Base-by-base conservation (phyloP, 768 basidiomycete genomes). In the Myochromella boudieri region DNA sequence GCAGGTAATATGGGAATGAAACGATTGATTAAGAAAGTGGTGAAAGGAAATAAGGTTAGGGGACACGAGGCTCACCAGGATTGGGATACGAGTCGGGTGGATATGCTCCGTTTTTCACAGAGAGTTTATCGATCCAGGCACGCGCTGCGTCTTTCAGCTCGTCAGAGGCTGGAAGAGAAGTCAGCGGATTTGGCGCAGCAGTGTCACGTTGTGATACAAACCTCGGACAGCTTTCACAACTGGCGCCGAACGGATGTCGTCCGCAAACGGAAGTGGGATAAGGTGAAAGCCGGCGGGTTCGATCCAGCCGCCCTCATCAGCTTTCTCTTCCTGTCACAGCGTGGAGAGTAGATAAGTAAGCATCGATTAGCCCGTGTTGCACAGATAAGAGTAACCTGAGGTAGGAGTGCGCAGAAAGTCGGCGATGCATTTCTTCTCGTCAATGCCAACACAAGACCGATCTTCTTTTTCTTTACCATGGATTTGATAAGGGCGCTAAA, bases 231-330 rank as follows among this genome's bases (percentile, higher is more conserved):
- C 84, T 44, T 80, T 73, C 15, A 84, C 79, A 9, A 93, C 66
- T 2, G 87, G 84, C 5, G 88, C 87, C 15, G 76, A 74, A 38
- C 97, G 82, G 39, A 98, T 87, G 57, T 99, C 97, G 60, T 99
- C 97, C 3, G 90, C 87, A 62, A 89, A 99, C 0, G 95, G 95
- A n/a, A 97, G 64, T 12, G 87, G 87, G 48, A 97, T 86, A 41
- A 98, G 72, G 64, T 98, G 94, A 58, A 98, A 88, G 4, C 97
- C 97, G 1, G 90, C 82, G 26, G 97, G 91, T 32, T 88, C 84
- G 42, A 80, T 82, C 74, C 82, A 87, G 6, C 89, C 91, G 8
- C 75, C 77, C 25, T 84, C 81, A 56, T 86, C 83, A 26, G 68
- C 54, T 37, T 76, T 78, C 62, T 97, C 92, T 47, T 77, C 84